These are phyloP conservation scores for Delitschia confertaspora DNA, from an alignment of 495 filamentous ascomycete genomes.

Conservation along the genomic window DNA sequence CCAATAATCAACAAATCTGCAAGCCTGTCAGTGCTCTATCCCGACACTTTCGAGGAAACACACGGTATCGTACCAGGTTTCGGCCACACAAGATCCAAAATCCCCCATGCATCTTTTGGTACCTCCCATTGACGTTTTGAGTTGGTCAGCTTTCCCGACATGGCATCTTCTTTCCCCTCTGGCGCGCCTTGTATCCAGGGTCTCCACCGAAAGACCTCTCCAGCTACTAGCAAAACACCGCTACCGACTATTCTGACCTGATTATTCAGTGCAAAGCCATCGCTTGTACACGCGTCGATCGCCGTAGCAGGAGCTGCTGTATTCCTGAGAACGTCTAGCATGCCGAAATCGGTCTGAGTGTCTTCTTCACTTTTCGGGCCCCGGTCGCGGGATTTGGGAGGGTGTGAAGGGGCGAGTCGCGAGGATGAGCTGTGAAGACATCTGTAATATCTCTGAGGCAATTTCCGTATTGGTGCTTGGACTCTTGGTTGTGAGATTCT, in stretches of 20 bases:
- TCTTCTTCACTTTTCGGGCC: conserved; percentile 51
- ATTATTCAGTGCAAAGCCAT: conserved; percentile 77
- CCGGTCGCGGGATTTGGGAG: conserved; percentile 43
- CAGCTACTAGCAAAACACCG: conserved; percentile 65
- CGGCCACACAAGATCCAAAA: conserved; percentile 76
- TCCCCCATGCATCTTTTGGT: conserved; percentile 57
- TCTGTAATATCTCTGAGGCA: no score
- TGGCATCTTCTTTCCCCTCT: conserved; percentile 22
- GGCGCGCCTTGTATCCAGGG: conserved; percentile 62
- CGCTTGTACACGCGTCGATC: conserved; percentile 65
- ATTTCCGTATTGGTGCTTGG: no score
- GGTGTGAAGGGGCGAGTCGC: background rate
- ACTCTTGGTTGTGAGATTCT: no score
- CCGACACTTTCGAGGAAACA: background rate
- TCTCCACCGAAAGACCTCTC: conserved; percentile 80
- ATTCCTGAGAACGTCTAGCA: conserved; percentile 70
- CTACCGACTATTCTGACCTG: conserved; percentile 58
- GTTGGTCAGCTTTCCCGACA: conserved; percentile 49
- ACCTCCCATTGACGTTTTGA: conserved; percentile 74
- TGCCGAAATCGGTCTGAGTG: conserved; percentile 65
- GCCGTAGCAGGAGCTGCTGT: conserved; percentile 67
- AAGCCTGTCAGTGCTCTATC: conserved; percentile 3
- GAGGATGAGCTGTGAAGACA: conserved; percentile 1
- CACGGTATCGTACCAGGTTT: conserved; percentile 64
- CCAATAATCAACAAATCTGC: conserved; percentile 84